Base-by-base conservation (phyloP, 345 rosid species). In the Geranium brycei region DNA sequence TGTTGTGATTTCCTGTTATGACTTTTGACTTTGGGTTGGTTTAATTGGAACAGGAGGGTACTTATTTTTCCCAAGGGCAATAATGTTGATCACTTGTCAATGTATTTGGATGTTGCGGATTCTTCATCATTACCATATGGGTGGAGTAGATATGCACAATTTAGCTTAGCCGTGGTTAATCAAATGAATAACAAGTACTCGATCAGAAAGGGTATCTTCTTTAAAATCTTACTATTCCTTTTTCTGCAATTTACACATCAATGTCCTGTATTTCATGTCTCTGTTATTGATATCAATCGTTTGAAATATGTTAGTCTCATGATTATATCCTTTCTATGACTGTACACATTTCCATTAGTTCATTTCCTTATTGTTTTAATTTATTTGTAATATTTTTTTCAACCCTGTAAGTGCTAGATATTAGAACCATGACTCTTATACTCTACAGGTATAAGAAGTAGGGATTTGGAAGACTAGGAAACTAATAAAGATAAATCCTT, bases 51-150 rank as follows among this genome's bases (percentile, higher is more conserved):
- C 80, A 93, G 96, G 99, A 81, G 96, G 71, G 69, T 90, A 70
- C 83, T 92, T 68, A 82, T 82, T 59, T 93, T 93, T 51, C 97
- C 99, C 2, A 89, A 86, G 68, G 99, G 99, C 69, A 93, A 93
- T 85, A 90, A 93, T 76, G 96, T 83, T 66, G 99, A 89, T 71
- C 86, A 93, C 78, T 68, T 93, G 82, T 90, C 97, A n/a, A 80
- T 92, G 95, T 93, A 93, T 68, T 73, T 93, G 74, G 97, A 90
- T 79, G 99, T 90, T 73, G 96, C 96, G 1, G 97, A 90, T 68
- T 86, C 97, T 4, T 17, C 79, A 0, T 71, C 75, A 19, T 69
- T 93, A 82, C 87, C 97, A 0, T 86, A 90, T 63, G 97, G 96
- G 53, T 93, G 99, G 99, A 88, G 91, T 79, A 82, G 96, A 85